phyloP scores from a whole-genome alignment of 768 basidiomycete species.

The Mycena haematopus region DNA sequence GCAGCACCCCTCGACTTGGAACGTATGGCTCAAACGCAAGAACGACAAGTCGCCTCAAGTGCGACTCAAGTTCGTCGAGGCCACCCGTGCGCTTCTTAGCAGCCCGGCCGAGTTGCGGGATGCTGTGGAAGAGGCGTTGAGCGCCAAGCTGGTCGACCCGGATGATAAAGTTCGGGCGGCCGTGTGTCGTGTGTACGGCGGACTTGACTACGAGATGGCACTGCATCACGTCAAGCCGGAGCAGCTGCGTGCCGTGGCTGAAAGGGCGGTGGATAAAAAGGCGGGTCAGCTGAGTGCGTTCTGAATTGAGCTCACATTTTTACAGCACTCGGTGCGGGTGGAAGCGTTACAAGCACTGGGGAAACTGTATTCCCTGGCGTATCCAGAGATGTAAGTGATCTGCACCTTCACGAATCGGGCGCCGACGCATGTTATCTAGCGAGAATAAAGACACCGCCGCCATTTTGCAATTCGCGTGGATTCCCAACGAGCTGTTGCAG shows the following conservation, averaged over 20 bases:
- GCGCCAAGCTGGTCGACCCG: conserved; percentile 76
- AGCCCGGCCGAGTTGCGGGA: conserved; percentile 72
- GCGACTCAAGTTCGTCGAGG: conserved; percentile 81
- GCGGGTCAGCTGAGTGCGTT: conserved; percentile 43
- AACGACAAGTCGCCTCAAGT: conserved; percentile 78
- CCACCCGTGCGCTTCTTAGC: conserved; percentile 62
- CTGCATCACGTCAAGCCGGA: conserved; percentile 76
- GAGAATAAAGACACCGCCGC: conserved; percentile 81
- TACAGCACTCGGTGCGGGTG: conserved; percentile 62
- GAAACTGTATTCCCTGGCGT: conserved; percentile 81
- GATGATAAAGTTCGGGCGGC: conserved; percentile 92
- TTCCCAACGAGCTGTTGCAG: conserved; percentile 76
- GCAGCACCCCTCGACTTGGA: conserved; percentile 88
- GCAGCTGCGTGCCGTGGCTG: conserved; percentile 70
- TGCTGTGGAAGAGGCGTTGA: conserved; percentile 73
- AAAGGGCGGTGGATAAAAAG: conserved; percentile 86
- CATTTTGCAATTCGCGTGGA: conserved; percentile 88
- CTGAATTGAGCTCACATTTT: conserved; percentile 1
- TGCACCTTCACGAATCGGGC: background rate
- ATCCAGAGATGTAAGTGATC: conserved; percentile 82
- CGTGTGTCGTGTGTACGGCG: conserved; percentile 79
- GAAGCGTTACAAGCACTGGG: conserved; percentile 83
- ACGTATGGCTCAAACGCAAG: conserved; percentile 78
- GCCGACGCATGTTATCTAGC: conserved; percentile 46
- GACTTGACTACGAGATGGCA: conserved; percentile 90